A percentile compares a stretch with the other conserved stretches of the same genome.
Conservation (phyloP, 805 yeast genomes). For the Metschnikowia noctiluminum region DNA sequence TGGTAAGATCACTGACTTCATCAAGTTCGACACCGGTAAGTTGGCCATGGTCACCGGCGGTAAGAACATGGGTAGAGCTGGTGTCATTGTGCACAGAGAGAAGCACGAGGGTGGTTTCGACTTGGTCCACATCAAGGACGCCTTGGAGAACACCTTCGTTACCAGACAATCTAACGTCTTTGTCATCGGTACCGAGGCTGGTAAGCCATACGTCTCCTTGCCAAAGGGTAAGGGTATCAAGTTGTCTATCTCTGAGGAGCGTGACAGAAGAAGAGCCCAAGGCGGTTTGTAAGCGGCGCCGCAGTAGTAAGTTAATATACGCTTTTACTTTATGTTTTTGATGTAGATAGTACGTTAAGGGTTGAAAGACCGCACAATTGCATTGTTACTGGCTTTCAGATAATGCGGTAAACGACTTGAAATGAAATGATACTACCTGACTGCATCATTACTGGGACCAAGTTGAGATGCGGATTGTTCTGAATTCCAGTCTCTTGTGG, state of each 20-base stretch:
- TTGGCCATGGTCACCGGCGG: slow-evolving; percentile 95
- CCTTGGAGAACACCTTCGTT: slow-evolving; percentile 91
- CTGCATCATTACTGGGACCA: too few species aligned
- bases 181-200: slow-evolving; percentile 86
- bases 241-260: slow-evolving; percentile 93
- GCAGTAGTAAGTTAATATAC: slow-evolving; percentile 1
- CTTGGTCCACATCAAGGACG: slow-evolving; percentile 93
- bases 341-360: neutral
- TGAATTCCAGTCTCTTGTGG: too few species aligned
- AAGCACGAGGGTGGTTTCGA: slow-evolving; percentile 98
- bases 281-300: slow-evolving; percentile 24
- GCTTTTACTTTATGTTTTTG: neutral
- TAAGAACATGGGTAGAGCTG: slow-evolving; percentile 97
- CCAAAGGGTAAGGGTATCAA: slow-evolving; percentile 99
- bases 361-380: neutral
- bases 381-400: too few species aligned
- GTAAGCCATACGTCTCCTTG: slow-evolving; percentile 89
- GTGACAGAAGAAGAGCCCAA: slow-evolving; percentile 96
- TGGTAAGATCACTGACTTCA: slow-evolving; percentile 87
- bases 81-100: slow-evolving; percentile 94
- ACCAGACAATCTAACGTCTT: slow-evolving; percentile 93
- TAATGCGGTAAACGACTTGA: too few species aligned
- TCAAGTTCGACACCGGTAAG: slow-evolving; percentile 88
- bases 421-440: too few species aligned
- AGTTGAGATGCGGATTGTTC: too few species aligned